Percentiles rank a stretch among this genome's conserved stretches.
phyloP scores from a whole-genome alignment of 257 asterid genomes.

The Lycium ferocissimum region DNA sequence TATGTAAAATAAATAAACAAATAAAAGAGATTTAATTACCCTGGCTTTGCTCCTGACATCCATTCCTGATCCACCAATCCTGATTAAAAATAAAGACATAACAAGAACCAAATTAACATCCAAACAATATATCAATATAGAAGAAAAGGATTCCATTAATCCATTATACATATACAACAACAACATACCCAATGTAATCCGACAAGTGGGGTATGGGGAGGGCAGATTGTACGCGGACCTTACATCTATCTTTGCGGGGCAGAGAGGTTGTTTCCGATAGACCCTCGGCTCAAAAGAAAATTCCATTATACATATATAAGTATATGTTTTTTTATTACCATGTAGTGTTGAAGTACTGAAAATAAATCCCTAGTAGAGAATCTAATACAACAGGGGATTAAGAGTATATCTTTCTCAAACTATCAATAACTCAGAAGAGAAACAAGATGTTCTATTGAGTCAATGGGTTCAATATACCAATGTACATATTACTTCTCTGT shows the following conservation, averaged over 20 bases:
- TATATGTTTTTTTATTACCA: neutral
- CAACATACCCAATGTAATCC: too few relatives aligned
- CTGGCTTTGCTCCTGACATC: slow-evolving; percentile 94
- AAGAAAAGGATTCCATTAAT: neutral
- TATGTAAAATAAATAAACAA: neutral
- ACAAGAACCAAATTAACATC: neutral
- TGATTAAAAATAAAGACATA: slow-evolving; percentile 30
- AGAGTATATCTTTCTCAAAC: too few relatives aligned
- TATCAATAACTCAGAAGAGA: too few relatives aligned
- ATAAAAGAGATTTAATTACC: slow-evolving; percentile 47
- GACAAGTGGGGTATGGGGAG: too few relatives aligned
- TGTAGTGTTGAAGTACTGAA: neutral
- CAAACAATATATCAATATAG: neutral
- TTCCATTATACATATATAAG: too few relatives aligned
- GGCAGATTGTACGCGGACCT: too few relatives aligned
- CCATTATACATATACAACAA: neutral
- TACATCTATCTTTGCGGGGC: too few relatives aligned
- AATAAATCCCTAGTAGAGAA: too few relatives aligned
- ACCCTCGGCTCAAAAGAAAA: too few relatives aligned
- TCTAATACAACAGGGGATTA: too few relatives aligned
- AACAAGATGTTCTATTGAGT: neutral
- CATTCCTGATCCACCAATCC: slow-evolving; percentile 96
- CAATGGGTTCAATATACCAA: neutral
- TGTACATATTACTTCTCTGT: neutral
- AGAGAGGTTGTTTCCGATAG: too few relatives aligned